These are phyloP conservation scores for Candida silvatica DNA, from an alignment of 805 yeast genomes.

Conservation along the genomic window DNA sequence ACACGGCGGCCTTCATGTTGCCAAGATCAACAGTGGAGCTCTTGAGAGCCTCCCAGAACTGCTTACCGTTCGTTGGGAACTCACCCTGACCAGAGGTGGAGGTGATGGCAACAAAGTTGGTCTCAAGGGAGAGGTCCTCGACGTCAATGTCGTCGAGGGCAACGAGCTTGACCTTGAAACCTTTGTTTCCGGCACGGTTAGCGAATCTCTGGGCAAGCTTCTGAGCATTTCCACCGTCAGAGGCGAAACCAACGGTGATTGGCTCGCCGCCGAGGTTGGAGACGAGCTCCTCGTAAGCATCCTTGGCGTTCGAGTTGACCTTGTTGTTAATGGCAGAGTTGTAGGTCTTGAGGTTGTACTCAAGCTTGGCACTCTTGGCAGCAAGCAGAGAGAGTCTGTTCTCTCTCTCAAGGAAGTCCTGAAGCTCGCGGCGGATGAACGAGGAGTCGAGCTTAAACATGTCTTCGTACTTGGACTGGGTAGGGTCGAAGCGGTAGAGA, in stretches of 20 bases:
- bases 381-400: constrained; percentile 77
- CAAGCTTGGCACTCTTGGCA: constrained; percentile 60
- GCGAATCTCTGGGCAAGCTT: constrained; percentile 70
- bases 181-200: constrained; percentile 73
- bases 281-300: constrained; percentile 65
- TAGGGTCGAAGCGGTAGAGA: constrained; percentile 77
- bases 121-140: constrained; percentile 67
- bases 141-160: constrained; percentile 66
- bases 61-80: constrained; percentile 75
- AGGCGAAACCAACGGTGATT: constrained; percentile 74
- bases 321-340: constrained; percentile 52
- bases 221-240: constrained; percentile 89
- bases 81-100: constrained; percentile 87
- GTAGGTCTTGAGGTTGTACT: constrained; percentile 67
- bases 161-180: constrained; percentile 55
- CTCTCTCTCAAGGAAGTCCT: constrained; percentile 80
- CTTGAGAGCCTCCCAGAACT: constrained; percentile 67
- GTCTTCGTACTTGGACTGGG: constrained; percentile 35
- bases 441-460: constrained; percentile 79
- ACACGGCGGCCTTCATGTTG: constrained; percentile 47
- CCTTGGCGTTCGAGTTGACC: constrained; percentile 48
- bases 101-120: constrained; percentile 58
- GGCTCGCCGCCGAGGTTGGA: constrained; percentile 94
- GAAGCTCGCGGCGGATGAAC: constrained; percentile 64
- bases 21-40: constrained; percentile 59